Evolutionary conservation across 768 basidiomycete species (phyloP).

Genomic region (Candolleomyces efflorescens): DNA sequence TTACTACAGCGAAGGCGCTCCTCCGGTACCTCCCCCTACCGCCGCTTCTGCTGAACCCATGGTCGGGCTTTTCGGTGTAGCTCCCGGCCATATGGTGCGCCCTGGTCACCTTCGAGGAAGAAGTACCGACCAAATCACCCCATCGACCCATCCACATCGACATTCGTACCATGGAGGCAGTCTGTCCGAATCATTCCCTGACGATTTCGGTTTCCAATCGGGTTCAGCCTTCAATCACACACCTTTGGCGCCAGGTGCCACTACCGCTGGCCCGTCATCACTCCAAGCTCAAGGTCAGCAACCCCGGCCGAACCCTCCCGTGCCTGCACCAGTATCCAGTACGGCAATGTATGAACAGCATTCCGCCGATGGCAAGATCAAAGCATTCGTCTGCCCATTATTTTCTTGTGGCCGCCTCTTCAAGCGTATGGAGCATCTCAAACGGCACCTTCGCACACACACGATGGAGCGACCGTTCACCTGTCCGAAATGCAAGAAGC

Average conservation of each 20-base stretch:
- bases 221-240: background rate
- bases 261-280: conserved; percentile 5
- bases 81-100: background rate
- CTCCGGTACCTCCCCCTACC: conserved; percentile 1
- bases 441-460: conserved; percentile 83
- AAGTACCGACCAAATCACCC: background rate
- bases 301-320: background rate
- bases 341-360: conserved; percentile 27
- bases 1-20: conserved; percentile 23
- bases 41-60: background rate
- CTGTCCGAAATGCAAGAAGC: conserved; percentile 71
- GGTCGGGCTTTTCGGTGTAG: background rate
- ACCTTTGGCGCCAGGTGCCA: conserved; percentile 5
- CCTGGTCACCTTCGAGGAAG: background rate
- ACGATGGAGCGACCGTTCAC: conserved; percentile 84
- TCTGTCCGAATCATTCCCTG: background rate
- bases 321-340: conserved; percentile 10
- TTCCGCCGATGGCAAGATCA: conserved; percentile 38
- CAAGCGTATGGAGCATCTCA: conserved; percentile 91
- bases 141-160: conserved; percentile 6
- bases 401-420: conserved; percentile 82
- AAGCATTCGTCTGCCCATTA: conserved; percentile 78
- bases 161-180: conserved; percentile 8
- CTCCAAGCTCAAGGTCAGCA: conserved; percentile 3
- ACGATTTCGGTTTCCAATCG: background rate